phyloP scores from a whole-genome alignment of 2,329 filamentous ascomycete species.

The Diplodia scrobiculata region DNA sequence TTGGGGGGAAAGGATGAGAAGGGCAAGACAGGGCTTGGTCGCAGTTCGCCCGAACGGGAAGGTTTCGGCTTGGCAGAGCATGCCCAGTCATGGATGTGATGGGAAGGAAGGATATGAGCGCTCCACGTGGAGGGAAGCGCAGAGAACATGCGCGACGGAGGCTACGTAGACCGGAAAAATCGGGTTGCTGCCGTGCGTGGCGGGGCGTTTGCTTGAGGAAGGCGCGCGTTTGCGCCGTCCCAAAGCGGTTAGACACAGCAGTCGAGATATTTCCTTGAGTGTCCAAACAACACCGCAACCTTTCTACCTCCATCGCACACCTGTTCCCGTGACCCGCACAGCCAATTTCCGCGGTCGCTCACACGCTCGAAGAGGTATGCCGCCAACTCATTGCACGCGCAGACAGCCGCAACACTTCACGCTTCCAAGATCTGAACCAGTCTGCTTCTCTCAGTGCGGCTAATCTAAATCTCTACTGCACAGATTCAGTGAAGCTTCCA shows the following conservation, averaged over 20 bases:
- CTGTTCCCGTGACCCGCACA: background rate
- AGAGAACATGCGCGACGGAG: background rate
- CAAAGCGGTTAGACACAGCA: slow-evolving; percentile 18
- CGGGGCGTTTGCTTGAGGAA: background rate
- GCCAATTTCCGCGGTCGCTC: background rate
- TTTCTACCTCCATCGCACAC: background rate
- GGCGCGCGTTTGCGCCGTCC: slow-evolving; percentile 8
- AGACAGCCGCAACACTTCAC: background rate
- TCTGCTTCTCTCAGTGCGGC: background rate
- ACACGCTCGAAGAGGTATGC: slow-evolving; percentile 4
- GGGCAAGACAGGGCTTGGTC: too few species aligned
- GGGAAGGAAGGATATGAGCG: background rate
- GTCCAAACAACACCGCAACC: background rate
- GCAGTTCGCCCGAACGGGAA: background rate
- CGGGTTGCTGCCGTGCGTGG: background rate
- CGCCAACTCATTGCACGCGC: background rate
- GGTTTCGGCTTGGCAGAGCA: background rate
- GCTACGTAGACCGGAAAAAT: background rate
- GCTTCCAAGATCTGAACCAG: background rate
- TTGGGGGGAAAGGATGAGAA: too few species aligned
- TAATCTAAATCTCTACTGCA: background rate
- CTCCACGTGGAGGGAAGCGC: background rate
- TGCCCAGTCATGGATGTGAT: background rate
- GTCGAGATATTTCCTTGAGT: slow-evolving; percentile 9
- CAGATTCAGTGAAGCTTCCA: background rate